Percentiles rank a stretch among this genome's conserved stretches.
Evolutionary conservation across 148 eudicot species (phyloP).

Genomic region (Amaranthus cruentus): DNA sequence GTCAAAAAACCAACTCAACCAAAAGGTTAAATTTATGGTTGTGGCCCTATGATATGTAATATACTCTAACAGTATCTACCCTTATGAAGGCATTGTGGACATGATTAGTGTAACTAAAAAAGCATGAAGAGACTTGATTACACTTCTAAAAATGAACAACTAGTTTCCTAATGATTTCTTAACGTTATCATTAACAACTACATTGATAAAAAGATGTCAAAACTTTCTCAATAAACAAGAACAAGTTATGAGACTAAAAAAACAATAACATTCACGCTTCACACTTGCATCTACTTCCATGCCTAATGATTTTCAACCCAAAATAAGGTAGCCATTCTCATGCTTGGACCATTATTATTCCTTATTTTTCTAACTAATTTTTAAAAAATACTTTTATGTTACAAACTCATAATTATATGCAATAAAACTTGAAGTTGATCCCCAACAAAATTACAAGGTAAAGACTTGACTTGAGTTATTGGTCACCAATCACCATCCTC

Average conservation of each 20-base stretch:
- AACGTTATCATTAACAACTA: neutral
- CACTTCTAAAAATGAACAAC: neutral
- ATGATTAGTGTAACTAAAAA: neutral
- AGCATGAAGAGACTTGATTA: neutral
- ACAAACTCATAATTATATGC: too few relatives aligned
- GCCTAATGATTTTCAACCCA: conserved; percentile 18
- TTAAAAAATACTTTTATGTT: too few relatives aligned
- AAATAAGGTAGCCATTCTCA: neutral
- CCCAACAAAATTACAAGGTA: too few relatives aligned
- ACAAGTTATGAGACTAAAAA: conserved; percentile 2
- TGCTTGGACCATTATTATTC: neutral
- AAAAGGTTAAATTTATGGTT: too few relatives aligned
- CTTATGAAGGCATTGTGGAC: neutral
- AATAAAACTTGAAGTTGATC: too few relatives aligned
- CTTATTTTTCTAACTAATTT: neutral
- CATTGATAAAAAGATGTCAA: neutral
- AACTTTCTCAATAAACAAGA: conserved; percentile 1
- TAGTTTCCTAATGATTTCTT: conserved; percentile 7
- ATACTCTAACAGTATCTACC: neutral
- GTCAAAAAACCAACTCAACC: too few relatives aligned
- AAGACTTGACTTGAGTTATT: neutral
- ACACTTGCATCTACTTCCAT: conserved; percentile 8
- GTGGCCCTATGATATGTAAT: too few relatives aligned
- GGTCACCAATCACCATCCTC: neutral
- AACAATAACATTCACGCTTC: conserved; percentile 15